Conservation (phyloP, 805 yeast genomes). For the Ascoidea tarda region DNA sequence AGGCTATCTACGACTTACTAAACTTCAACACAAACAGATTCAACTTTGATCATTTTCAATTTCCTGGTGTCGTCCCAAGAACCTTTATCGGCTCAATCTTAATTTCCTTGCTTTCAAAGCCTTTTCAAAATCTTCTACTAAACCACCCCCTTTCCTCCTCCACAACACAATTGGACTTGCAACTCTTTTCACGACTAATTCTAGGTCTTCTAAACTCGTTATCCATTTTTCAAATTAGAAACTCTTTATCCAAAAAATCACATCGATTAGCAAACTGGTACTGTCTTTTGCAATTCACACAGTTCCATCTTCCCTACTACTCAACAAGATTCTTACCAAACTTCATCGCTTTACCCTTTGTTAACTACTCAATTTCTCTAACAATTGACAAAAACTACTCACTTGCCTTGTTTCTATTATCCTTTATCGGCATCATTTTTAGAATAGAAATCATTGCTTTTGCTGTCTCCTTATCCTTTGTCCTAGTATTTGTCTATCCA, state of each 20-base stretch:
- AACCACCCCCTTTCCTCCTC: conserved; percentile 5
- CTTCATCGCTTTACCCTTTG: conserved; percentile 66
- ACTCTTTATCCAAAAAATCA: conserved; percentile 8
- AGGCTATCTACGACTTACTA: conserved; percentile 75
- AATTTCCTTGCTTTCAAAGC: conserved; percentile 32
- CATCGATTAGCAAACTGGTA: conserved; percentile 39
- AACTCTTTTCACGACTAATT: conserved; percentile 39
- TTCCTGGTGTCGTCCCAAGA: conserved; percentile 86
- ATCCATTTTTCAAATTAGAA: conserved; percentile 23
- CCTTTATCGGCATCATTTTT: conserved; percentile 54
- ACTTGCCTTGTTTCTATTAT: conserved; percentile 34
- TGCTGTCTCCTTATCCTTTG: conserved; percentile 31
- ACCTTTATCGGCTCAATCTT: conserved; percentile 63
- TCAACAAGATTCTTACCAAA: conserved; percentile 85
- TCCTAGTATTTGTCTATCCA: conserved; percentile 29
- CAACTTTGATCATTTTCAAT: conserved; percentile 57
- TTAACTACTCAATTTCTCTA: conserved; percentile 37
- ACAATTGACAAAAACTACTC: conserved; percentile 35
- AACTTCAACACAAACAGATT: conserved; percentile 37
- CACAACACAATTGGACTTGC: conserved; percentile 33
- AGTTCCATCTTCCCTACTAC: conserved; percentile 73
- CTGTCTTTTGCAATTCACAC: conserved; percentile 40
- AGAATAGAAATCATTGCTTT: conserved; percentile 58
- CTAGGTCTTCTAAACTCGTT: conserved; percentile 50
- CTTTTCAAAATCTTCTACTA: conserved; percentile 15